Conservation (phyloP, 192 early-diverging fungal species). For the Umbelopsis sp. region DNA sequence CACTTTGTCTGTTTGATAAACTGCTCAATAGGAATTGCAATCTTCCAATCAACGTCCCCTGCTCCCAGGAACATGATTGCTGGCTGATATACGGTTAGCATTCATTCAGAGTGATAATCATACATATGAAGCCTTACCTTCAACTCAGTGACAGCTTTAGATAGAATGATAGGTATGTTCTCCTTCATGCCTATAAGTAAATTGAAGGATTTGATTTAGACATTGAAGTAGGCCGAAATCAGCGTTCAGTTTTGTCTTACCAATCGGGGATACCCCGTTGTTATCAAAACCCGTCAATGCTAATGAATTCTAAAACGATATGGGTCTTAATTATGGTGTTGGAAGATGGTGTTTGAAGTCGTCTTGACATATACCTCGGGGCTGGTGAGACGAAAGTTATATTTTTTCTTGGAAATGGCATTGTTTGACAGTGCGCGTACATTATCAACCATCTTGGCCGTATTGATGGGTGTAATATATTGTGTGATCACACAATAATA, state of each 20-base stretch:
- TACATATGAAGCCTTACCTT: slow-evolving; percentile 42
- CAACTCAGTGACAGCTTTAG: slow-evolving; percentile 61
- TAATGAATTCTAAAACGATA: slow-evolving; percentile 47
- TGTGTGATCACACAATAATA: slow-evolving; percentile 75
- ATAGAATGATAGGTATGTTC: slow-evolving; percentile 67
- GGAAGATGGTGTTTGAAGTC: no score
- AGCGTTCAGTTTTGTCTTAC: slow-evolving; percentile 34
- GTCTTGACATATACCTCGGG: slow-evolving; percentile 41
- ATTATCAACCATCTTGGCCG: slow-evolving; percentile 64
- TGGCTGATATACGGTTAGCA: slow-evolving; percentile 39
- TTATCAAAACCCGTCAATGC: slow-evolving; percentile 76
- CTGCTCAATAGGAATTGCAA: slow-evolving; percentile 63
- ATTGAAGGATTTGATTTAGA: no score
- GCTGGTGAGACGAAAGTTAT: slow-evolving; percentile 77
- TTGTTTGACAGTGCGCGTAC: slow-evolving; percentile 57
- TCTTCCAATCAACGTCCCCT: slow-evolving; percentile 87
- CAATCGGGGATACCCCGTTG: slow-evolving; percentile 74
- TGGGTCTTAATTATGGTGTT: not conserved
- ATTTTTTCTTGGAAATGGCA: slow-evolving; percentile 67
- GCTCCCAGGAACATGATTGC: slow-evolving; percentile 77
- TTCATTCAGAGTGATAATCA: no score
- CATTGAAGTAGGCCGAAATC: no score
- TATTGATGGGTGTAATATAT: slow-evolving; percentile 62
- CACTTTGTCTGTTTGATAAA: slow-evolving; percentile 52
- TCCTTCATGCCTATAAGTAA: slow-evolving; percentile 48